These are phyloP conservation scores for Gossypium mustelinum DNA, from an alignment of 345 rosid genomes.

Conservation along the genomic window DNA sequence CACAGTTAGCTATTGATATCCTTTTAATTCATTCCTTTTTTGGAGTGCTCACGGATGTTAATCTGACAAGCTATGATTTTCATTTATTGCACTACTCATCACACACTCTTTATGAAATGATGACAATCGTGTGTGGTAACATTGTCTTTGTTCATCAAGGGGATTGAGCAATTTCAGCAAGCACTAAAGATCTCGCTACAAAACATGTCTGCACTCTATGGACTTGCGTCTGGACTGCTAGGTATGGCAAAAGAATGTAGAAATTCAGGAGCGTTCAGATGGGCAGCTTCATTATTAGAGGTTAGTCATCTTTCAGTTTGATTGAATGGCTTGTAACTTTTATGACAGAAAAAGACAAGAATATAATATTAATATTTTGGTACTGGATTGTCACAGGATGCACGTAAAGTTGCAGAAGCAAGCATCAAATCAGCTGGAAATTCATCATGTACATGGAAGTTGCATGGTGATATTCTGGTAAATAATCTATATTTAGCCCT, in stretches of 20 bases:
- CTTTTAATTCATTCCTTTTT: too few species aligned
- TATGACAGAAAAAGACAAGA: neutral
- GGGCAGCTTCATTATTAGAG: constrained; percentile 89
- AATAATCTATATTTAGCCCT: neutral
- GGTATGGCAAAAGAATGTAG: constrained; percentile 82
- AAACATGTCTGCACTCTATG: constrained; percentile 69
- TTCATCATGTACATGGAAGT: constrained; percentile 76
- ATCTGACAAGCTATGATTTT: neutral
- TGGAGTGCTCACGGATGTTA: neutral
- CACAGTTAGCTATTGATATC: too few species aligned
- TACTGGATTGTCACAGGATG: constrained; percentile 51
- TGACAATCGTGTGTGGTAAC: neutral
- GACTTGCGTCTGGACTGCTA: constrained; percentile 80
- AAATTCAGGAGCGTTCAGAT: constrained; percentile 70
- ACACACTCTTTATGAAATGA: constrained; percentile 7
- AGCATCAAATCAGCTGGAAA: constrained; percentile 56
- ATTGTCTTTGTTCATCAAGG: constrained; percentile 43
- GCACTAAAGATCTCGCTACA: constrained; percentile 71
- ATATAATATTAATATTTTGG: constrained; percentile 10
- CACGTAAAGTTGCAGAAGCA: constrained; percentile 47
- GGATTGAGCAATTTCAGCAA: constrained; percentile 72
- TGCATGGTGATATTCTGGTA: constrained; percentile 89
- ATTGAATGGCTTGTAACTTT: neutral
- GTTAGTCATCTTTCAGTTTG: constrained; percentile 34
- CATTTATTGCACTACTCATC: neutral